These are phyloP conservation scores for Spirogloea muscicola DNA, from an alignment of 139 green algal species.

Conservation along the genomic window DNA sequence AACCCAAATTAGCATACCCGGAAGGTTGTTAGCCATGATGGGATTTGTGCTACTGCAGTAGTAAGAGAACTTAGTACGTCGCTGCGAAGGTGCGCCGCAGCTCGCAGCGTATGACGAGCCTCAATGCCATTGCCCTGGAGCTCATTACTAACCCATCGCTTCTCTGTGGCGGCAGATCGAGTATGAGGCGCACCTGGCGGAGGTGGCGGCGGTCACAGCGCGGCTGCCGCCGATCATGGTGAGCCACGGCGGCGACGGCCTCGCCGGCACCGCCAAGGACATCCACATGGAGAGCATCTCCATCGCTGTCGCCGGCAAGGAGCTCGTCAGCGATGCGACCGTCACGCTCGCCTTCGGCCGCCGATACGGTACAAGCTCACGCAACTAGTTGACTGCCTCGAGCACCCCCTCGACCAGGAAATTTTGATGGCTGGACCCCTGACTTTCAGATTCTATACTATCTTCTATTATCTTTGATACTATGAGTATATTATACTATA, in stretches of 20 bases:
- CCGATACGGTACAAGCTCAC: constrained; percentile 48
- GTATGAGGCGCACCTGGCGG: constrained; percentile 37
- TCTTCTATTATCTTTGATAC: no score
- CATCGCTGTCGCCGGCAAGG: constrained; percentile 42
- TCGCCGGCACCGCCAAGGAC: constrained; percentile 11
- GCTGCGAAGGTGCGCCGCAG: neutral
- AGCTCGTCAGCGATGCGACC: constrained; percentile 37
- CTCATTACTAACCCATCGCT: neutral
- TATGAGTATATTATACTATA: neutral
- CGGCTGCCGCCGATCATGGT: constrained; percentile 24
- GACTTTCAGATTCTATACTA: no score
- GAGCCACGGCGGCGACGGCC: constrained; percentile 14
- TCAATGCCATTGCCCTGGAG: neutral
- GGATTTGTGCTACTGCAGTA: neutral
- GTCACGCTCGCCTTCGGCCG: constrained; percentile 47
- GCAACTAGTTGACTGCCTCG: no score
- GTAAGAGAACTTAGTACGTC: neutral
- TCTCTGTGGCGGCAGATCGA: constrained; percentile 19
- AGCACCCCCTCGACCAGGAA: no score
- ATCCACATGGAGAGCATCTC: constrained; percentile 41
- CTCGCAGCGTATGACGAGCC: neutral
- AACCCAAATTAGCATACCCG: neutral
- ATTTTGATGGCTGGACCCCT: no score
- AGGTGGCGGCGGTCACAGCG: constrained; percentile 6
- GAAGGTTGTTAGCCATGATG: neutral